A percentile compares a stretch with the other conserved stretches of the same genome.
phyloP scores from a whole-genome alignment of 495 filamentous ascomycete genomes.

The Podospora australis region DNA sequence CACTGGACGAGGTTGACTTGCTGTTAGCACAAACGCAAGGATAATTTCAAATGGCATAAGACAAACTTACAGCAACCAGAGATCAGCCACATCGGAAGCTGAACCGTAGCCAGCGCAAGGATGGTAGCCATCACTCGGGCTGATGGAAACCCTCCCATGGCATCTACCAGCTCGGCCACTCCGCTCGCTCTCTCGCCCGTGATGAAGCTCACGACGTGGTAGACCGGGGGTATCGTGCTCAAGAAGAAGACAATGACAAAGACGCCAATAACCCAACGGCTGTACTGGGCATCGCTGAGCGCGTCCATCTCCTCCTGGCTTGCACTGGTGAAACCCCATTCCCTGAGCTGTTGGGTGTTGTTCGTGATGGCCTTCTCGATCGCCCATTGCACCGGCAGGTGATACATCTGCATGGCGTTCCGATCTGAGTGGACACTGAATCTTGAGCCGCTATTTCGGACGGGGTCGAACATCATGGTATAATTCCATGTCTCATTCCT shows the following conservation, averaged over 20 bases:
- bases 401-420: constrained; percentile 9
- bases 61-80: constrained; percentile 13
- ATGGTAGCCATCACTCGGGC: constrained; percentile 9
- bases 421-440: constrained; percentile 1
- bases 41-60: background rate
- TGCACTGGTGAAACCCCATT: background rate
- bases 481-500: constrained; percentile 19
- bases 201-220: constrained; percentile 42
- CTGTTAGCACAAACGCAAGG: background rate
- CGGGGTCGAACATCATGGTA: constrained; percentile 11
- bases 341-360: constrained; percentile 4
- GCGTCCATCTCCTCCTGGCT: constrained; percentile 5
- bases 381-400: constrained; percentile 13
- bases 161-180: constrained; percentile 67
- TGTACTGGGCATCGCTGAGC: background rate
- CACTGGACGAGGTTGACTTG: constrained; percentile 38
- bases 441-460: background rate
- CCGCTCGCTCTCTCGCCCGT: constrained; percentile 66
- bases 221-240: constrained; percentile 7
- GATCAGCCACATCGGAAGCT: constrained; percentile 34
- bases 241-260: constrained; percentile 17
- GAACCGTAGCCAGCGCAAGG: constrained; percentile 5
- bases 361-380: constrained; percentile 20
- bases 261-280: background rate
- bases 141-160: constrained; percentile 45